Evolutionary conservation across 2,329 filamentous ascomycete species (phyloP).

Genomic region (Macroventuria anomochaeta): DNA sequence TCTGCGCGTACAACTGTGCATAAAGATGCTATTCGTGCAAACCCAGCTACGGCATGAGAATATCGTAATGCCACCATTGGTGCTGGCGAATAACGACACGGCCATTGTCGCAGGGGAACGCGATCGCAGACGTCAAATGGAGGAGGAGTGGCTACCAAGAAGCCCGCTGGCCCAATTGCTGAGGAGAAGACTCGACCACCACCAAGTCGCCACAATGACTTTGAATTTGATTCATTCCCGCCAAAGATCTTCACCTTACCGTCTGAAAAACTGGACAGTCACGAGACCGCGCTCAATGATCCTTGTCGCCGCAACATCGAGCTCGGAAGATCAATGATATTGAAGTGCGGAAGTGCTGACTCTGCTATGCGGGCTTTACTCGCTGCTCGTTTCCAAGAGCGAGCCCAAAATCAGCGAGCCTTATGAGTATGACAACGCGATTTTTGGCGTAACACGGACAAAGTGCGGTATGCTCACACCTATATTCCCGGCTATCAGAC

Average conservation of each 20-base stretch:
- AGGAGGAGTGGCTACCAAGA: neutral
- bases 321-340: neutral
- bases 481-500: neutral
- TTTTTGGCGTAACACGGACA: no score
- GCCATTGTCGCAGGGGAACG: neutral
- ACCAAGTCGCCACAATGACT: neutral
- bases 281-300: neutral
- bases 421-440: neutral
- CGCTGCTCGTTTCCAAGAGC: neutral
- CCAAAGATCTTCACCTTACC: neutral
- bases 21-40: neutral
- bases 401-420: neutral
- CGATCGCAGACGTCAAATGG: neutral
- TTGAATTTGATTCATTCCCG: neutral
- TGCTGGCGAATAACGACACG: neutral
- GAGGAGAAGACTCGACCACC: neutral
- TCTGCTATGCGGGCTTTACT: neutral
- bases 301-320: neutral
- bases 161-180: neutral
- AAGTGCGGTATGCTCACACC: neutral
- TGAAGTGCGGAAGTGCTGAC: neutral
- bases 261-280: neutral
- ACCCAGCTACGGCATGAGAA: neutral
- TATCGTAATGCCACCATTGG: neutral
- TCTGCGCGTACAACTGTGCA: neutral